Evolutionary conservation across 257 asterid species (phyloP).

Genomic region (Anisodus acutangulus): DNA sequence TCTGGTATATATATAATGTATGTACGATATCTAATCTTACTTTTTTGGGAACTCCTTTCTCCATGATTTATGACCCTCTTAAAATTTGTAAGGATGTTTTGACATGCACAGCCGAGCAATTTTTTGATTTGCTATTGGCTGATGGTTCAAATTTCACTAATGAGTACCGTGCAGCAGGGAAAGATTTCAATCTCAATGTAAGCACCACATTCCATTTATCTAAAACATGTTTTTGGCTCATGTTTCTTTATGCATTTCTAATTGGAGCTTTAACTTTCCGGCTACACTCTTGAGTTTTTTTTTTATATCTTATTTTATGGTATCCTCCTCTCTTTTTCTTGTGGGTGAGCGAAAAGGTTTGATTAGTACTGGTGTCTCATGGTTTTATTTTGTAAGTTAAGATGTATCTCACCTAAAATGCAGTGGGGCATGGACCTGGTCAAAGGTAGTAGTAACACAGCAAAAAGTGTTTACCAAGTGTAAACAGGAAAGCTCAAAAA

Average conservation of each 20-base stretch:
- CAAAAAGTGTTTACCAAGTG: background rate
- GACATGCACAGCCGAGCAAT: constrained; percentile 87
- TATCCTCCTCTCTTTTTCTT: background rate
- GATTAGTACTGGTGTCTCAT: background rate
- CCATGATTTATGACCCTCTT: constrained; percentile 29
- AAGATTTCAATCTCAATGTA: constrained; percentile 79
- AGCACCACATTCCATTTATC: constrained; percentile 44
- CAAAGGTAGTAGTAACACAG: background rate
- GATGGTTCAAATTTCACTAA: constrained; percentile 80
- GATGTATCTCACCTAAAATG: constrained; percentile 15
- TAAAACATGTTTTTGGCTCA: constrained; percentile 38
- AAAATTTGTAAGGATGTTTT: constrained; percentile 66
- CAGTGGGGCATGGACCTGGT: background rate
- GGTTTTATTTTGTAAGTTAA: background rate
- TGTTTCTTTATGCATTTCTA: background rate
- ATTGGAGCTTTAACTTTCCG: background rate
- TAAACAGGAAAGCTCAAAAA: background rate
- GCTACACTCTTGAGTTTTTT: background rate
- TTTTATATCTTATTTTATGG: background rate
- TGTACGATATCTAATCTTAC: constrained; percentile 28
- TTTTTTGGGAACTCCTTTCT: constrained; percentile 22
- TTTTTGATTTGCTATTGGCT: constrained; percentile 66
- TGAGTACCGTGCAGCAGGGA: constrained; percentile 72
- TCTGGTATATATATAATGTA: constrained; percentile 58
- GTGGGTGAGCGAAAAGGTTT: background rate